Conservation (phyloP, 192 early-diverging fungal genomes). For the Chytriomyces sp. region DNA sequence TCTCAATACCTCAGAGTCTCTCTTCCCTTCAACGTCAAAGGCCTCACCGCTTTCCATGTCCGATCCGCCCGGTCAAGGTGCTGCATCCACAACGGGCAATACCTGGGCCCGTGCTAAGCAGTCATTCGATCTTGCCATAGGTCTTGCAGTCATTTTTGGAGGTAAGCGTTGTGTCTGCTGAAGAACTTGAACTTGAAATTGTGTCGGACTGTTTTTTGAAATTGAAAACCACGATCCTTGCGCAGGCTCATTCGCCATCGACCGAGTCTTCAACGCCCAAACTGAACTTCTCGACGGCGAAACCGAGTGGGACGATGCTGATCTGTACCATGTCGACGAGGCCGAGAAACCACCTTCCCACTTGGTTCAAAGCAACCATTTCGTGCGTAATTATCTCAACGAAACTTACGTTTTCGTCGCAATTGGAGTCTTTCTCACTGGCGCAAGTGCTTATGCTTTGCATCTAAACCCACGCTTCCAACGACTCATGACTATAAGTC, state of each 20-base stretch:
- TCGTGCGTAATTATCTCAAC: slow-evolving; percentile 10
- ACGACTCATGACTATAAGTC: background rate
- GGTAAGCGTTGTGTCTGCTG: background rate
- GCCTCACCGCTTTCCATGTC: no score
- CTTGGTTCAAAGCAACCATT: background rate
- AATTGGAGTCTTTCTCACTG: background rate
- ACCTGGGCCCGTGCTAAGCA: background rate
- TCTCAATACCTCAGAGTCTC: no score
- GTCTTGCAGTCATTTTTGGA: background rate
- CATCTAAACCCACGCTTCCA: background rate
- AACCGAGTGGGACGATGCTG: background rate
- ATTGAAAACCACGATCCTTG: no score
- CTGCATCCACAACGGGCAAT: no score
- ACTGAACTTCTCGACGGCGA: background rate
- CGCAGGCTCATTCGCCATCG: background rate
- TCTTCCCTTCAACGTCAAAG: no score
- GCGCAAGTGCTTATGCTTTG: background rate
- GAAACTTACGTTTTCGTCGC: background rate
- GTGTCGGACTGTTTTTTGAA: no score
- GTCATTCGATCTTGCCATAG: background rate
- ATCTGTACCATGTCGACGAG: background rate
- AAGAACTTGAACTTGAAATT: no score
- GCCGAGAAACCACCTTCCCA: background rate
- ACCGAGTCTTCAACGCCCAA: slow-evolving; percentile 16
- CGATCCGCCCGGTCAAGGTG: no score